Evolutionary conservation across 352 stramenopile species (phyloP).

Genomic region (Phytophthora niederhauseri): DNA sequence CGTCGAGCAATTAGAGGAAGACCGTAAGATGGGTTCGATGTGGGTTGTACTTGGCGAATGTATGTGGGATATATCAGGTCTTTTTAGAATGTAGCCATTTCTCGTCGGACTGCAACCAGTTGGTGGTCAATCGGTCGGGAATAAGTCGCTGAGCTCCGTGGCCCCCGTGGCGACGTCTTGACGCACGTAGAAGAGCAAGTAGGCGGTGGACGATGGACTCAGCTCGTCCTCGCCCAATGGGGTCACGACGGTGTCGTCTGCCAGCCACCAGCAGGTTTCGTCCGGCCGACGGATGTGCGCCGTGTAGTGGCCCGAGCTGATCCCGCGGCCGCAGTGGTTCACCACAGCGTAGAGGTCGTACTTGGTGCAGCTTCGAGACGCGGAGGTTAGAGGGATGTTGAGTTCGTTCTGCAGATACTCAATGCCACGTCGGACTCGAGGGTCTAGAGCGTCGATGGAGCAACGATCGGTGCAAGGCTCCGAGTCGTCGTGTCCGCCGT

Average conservation of each 20-base stretch:
- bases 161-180: conserved; percentile 46
- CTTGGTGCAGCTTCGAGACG: conserved; percentile 45
- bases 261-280: conserved; percentile 87
- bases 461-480: conserved; percentile 14
- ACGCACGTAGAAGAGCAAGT: conserved; percentile 78
- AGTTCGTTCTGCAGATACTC: conserved; percentile 46
- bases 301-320: conserved; percentile 95
- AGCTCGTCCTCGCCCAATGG: conserved; percentile 31
- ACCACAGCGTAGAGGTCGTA: conserved; percentile 96
- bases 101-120: background rate
- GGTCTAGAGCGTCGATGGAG: conserved; percentile 14
- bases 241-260: conserved; percentile 89
- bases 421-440: conserved; percentile 33
- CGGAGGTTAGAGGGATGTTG: conserved; percentile 46
- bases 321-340: conserved; percentile 92
- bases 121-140: conserved; percentile 26
- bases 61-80: conserved; percentile 12
- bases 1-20: background rate
- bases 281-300: conserved; percentile 51
- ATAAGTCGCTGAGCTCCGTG: conserved; percentile 38
- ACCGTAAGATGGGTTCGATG: background rate
- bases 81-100: conserved; percentile 5
- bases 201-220: conserved; percentile 54
- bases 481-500: conserved; percentile 17
- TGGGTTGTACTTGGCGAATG: conserved; percentile 25